Base-by-base conservation (phyloP, 2,329 filamentous ascomycete species). In the Dactylellina leptospora region DNA sequence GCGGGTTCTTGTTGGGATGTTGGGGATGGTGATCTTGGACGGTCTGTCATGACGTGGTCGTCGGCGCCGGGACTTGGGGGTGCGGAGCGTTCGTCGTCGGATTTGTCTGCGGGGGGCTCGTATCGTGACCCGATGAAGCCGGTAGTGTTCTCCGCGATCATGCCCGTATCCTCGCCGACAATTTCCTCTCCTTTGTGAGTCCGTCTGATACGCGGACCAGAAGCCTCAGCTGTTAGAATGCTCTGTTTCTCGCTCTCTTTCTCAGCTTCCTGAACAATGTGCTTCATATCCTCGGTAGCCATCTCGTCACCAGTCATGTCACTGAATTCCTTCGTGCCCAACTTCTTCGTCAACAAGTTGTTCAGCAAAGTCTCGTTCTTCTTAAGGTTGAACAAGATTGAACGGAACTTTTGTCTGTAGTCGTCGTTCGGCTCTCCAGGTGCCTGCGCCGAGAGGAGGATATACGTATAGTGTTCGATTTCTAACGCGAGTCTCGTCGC, bases 131-230 rank as follows among this genome's bases (percentile, higher is more conserved):
- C 78, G 22, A 81, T 78, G 11, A 82, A 81, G 22, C 80, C 80
- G 11, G 81, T 79, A n/a, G 81, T 82, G 64, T 83, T 82, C 30
- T 83, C 80, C 4, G 82, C 81, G 71, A 84, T 83, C 25, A 80
- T 73, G 10, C 68, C 74, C 53, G 81, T 83, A 30, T 96, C 91
- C 47, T 90, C 87, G 73, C 93, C 92, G 13, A 97, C 85, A 13
- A 96, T 80, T 78, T 97, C 95, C 68, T 97, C 93, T 10, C 95
- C 95, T 80, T 97, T 97, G 82, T 97, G 93, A 1, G 93, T 97
- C 75, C 91, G 88, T 76, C 92, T 86, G 63, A 97, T 88, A 2
- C 92, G 87, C 2, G 93, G 90, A 1, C 86, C 92, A 51, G 86
- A 85, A 16, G 90, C 87, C 18, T 90, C 86, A 11, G 91, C 86